Conservation (phyloP, 2,329 filamentous ascomycete species). For the Aspergillus clavatus region DNA sequence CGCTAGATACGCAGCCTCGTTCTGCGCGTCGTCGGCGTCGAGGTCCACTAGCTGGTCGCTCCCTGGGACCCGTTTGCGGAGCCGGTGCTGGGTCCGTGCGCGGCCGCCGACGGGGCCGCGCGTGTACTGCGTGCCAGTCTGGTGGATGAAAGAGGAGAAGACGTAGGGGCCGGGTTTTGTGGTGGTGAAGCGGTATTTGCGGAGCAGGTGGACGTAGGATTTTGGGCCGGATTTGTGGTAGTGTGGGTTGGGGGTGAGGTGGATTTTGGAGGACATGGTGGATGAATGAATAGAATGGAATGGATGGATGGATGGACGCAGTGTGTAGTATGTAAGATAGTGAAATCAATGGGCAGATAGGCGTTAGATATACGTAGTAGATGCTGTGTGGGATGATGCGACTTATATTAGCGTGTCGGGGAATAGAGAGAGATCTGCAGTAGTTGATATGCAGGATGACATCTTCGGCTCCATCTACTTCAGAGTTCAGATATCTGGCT, state of each 20-base stretch:
- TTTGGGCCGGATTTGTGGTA: constrained; percentile 58
- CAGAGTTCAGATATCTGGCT: too few relatives aligned
- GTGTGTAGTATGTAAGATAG: too few relatives aligned
- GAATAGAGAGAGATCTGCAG: too few relatives aligned
- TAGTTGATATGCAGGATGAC: too few relatives aligned
- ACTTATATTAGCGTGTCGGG: too few relatives aligned
- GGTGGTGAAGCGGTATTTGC: constrained; percentile 60
- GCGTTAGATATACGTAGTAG: too few relatives aligned
- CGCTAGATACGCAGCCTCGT: constrained; percentile 62
- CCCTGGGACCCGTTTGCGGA: constrained; percentile 45
- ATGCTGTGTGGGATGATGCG: too few relatives aligned
- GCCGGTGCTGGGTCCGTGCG: constrained; percentile 43
- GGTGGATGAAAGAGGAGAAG: constrained; percentile 45
- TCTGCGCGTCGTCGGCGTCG: constrained; percentile 60
- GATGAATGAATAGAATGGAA: too few relatives aligned
- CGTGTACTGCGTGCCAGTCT: constrained; percentile 47
- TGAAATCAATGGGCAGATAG: too few relatives aligned
- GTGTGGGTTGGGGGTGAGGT: constrained; percentile 53
- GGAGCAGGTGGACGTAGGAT: constrained; percentile 58
- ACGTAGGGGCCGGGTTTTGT: constrained; percentile 60
- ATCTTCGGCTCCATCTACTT: too few relatives aligned
- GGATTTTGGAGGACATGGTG: constrained; percentile 44
- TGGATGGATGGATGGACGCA: too few relatives aligned
- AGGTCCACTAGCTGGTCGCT: constrained; percentile 46
- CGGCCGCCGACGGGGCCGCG: constrained; percentile 47